Conservation (phyloP, 352 stramenopile genomes). For the Globisporangium spinosum region DNA sequence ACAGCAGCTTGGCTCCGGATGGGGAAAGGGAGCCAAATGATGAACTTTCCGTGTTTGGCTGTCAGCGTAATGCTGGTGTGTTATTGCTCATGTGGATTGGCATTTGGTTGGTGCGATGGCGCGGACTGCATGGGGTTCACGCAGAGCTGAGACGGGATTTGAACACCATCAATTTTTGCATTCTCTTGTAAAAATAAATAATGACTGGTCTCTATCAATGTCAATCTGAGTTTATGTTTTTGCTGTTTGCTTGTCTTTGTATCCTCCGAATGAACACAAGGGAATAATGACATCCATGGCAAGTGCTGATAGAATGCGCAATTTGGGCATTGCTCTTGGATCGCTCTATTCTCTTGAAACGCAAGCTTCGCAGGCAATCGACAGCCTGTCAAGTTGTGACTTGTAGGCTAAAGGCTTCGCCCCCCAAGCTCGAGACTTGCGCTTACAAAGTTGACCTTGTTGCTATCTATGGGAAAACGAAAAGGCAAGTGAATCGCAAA, state of each 20-base stretch:
- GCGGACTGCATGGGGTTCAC: background rate
- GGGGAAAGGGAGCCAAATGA: background rate
- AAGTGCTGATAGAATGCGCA: background rate
- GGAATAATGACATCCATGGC: constrained; percentile 7
- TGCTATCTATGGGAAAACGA: background rate
- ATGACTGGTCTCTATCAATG: background rate
- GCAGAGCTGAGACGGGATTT: background rate
- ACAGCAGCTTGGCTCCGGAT: background rate
- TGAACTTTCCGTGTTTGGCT: background rate
- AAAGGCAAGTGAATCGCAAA: background rate
- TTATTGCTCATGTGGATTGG: background rate
- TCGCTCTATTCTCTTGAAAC: background rate
- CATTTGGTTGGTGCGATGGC: background rate
- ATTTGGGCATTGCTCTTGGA: constrained; percentile 1
- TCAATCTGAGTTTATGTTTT: background rate
- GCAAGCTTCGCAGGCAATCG: background rate
- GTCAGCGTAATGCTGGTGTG: background rate
- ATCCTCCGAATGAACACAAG: background rate
- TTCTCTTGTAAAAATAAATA: background rate
- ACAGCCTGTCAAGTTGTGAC: background rate
- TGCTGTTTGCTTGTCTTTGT: constrained; percentile 1
- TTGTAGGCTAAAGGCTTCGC: background rate
- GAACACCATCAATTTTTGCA: background rate
- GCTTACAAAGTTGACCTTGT: background rate
- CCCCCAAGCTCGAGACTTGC: background rate